Evolutionary conservation across 2,329 filamentous ascomycete genomes (phyloP).

Genomic region (Epicoccum nigrum): DNA sequence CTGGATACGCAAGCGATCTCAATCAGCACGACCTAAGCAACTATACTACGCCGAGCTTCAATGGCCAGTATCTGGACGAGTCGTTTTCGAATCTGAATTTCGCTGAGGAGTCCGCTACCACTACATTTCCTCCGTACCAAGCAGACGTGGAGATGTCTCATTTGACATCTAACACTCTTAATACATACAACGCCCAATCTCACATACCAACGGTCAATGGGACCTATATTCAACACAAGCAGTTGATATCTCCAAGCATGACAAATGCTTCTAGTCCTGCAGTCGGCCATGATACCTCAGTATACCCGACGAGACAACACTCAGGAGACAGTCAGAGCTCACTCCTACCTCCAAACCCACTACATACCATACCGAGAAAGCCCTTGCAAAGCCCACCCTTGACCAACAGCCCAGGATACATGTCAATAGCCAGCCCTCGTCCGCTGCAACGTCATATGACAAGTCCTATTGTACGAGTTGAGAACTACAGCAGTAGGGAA

Average conservation of each 20-base stretch:
- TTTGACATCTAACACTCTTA: slow-evolving; percentile 35
- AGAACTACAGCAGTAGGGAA: slow-evolving; percentile 44
- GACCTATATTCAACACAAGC: slow-evolving; percentile 35
- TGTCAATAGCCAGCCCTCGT: slow-evolving; percentile 33
- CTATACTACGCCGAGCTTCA: slow-evolving; percentile 43
- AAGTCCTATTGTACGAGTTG: slow-evolving; percentile 49
- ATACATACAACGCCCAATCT: slow-evolving; percentile 40
- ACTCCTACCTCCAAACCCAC: slow-evolving; percentile 36
- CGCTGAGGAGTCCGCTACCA: slow-evolving; percentile 29
- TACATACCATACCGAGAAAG: slow-evolving; percentile 40
- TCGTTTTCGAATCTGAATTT: slow-evolving; percentile 37
- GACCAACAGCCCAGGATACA: slow-evolving; percentile 45
- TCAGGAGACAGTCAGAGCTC: slow-evolving; percentile 24
- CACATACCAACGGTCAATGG: slow-evolving; percentile 28
- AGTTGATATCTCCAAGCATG: slow-evolving; percentile 44
- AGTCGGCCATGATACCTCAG: slow-evolving; percentile 36
- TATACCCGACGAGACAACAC: slow-evolving; percentile 29
- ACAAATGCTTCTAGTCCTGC: slow-evolving; percentile 48
- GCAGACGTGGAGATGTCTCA: slow-evolving; percentile 36
- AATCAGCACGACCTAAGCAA: slow-evolving; percentile 40
- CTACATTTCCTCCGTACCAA: slow-evolving; percentile 32
- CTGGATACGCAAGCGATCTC: slow-evolving; percentile 43
- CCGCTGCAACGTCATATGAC: slow-evolving; percentile 40
- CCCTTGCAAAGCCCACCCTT: slow-evolving; percentile 48
- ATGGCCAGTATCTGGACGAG: slow-evolving; percentile 40